Evolutionary conservation across 768 basidiomycete species (phyloP).

Genomic region (Gloeopeniophorella convolvens): DNA sequence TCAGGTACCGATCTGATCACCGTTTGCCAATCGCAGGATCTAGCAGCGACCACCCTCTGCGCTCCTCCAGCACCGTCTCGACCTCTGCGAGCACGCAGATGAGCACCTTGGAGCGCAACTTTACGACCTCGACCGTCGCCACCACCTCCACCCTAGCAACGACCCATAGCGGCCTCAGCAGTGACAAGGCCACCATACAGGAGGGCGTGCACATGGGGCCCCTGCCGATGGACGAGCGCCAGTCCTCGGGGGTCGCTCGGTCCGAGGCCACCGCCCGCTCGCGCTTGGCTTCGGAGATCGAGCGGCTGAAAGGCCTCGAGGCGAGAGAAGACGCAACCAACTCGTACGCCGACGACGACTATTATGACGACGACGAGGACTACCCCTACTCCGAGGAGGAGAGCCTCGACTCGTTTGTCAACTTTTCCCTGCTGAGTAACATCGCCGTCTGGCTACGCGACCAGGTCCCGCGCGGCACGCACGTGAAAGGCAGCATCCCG

Average conservation of each 20-base stretch:
- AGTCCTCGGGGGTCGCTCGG: conserved; percentile 5
- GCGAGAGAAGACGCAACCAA: conserved; percentile 27
- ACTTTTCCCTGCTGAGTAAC: conserved; percentile 81
- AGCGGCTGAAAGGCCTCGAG: conserved; percentile 28
- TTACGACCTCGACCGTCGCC: conserved; percentile 14
- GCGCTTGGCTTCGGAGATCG: conserved; percentile 16
- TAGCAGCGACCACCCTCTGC: conserved; percentile 11
- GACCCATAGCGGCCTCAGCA: conserved; percentile 1
- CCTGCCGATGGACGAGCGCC: conserved; percentile 1
- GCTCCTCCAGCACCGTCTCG: conserved; percentile 15
- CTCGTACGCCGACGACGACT: conserved; percentile 41
- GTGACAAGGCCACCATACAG: conserved; percentile 3
- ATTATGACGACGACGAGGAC: conserved; percentile 39
- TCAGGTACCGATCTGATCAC: background rate
- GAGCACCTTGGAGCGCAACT: conserved; percentile 16
- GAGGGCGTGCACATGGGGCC: background rate
- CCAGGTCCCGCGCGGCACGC: conserved; percentile 78
- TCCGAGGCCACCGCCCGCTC: conserved; percentile 17
- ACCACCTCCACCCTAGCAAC: conserved; percentile 13
- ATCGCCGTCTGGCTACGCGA: conserved; percentile 86
- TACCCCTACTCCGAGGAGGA: conserved; percentile 47
- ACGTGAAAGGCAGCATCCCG: conserved; percentile 89
- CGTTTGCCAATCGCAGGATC: conserved; percentile 4
- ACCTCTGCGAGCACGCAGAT: conserved; percentile 10
- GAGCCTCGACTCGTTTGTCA: conserved; percentile 73